Evolutionary conservation across 768 basidiomycete genomes (phyloP), one percentile per base, ranked within the genome.

Genomic region (Coprinopsis sp.): DNA sequence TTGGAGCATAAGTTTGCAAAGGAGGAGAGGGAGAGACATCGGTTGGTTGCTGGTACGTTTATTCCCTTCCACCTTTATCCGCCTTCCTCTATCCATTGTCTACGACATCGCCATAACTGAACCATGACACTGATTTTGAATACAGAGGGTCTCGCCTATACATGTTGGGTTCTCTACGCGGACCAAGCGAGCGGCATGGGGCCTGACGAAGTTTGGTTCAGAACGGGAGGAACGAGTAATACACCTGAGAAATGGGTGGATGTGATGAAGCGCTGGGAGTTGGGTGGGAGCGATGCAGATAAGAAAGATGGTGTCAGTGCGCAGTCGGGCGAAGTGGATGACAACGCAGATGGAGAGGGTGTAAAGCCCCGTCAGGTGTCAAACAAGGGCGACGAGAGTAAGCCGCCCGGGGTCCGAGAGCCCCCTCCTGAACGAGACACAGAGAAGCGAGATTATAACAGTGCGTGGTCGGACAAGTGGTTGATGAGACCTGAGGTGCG

Each of bases 181-280:
- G 85, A 87, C 59, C 76, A 75, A 53, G 66, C 69, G n/a, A 70
- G 76, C 2, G 84, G 86, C 2, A 59, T 87, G 13, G 81, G 82
- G 2, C 77, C 83, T 3, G 85, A 87, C 46, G 67, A 69, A 52
- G 68, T 73, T 51, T 37, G 25, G 31, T 73, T 75, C 70, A 47
- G 50, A 5, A 53, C 46, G 24, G 56, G 55, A 30, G 42, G 65
- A 62, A 4, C 6, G 37, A n/a, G n/a, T n/a, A n/a, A n/a, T n/a
- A n/a, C n/a, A n/a, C n/a, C n/a, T n/a, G n/a, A n/a, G n/a, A 58
- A 58, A 39, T 77, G 75, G 75, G 53, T 71, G 31, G 54, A 60
- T n/a, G 63, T 60, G 33, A 44, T 79, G 11, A 57, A 61, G 33
- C 51, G 58, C 46, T 79, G 78, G 78, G 67, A 77, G 44, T n/a